Percentiles rank a stretch among this genome's conserved stretches.
These are phyloP conservation scores for Xerocomellus chrysenteron DNA, from an alignment of 768 basidiomycete genomes.

Conservation along the genomic window DNA sequence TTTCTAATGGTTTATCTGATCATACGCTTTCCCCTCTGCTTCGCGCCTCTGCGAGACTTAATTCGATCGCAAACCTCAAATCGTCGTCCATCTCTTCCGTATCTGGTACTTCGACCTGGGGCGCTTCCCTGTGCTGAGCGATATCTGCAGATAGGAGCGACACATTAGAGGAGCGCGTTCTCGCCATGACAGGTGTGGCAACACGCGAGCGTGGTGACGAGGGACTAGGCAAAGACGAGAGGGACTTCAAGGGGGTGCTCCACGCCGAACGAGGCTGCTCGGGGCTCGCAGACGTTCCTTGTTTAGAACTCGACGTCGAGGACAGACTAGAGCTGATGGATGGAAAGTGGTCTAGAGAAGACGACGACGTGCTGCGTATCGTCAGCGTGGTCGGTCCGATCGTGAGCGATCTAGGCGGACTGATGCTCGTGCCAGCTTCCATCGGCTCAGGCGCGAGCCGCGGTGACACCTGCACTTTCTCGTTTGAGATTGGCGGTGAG, in stretches of 20 bases:
- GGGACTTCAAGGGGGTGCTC: constrained; percentile 37
- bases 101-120: not conserved
- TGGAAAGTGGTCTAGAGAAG: constrained; percentile 34
- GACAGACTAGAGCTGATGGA: constrained; percentile 33
- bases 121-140: not conserved
- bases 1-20: not conserved
- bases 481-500: constrained; percentile 36
- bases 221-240: constrained; percentile 10
- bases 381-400: constrained; percentile 8
- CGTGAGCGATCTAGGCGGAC: constrained; percentile 21
- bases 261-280: constrained; percentile 35
- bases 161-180: constrained; percentile 8
- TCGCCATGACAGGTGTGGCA: constrained; percentile 7
- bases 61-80: constrained; percentile 59
- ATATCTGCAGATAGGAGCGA: constrained; percentile 16
- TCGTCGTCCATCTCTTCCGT: constrained; percentile 59
- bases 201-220: constrained; percentile 19
- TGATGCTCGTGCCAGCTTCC: constrained; percentile 47
- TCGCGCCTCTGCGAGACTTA: constrained; percentile 61
- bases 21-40: constrained; percentile 13
- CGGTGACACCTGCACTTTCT: constrained; percentile 58
- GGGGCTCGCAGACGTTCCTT: constrained; percentile 13
- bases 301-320: constrained; percentile 23
- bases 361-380: constrained; percentile 13
- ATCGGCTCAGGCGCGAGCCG: constrained; percentile 49